Evolutionary conservation across 805 yeast genomes (phyloP), one percentile per base, ranked within the genome.

Genomic region (Candida gorgasii): DNA sequence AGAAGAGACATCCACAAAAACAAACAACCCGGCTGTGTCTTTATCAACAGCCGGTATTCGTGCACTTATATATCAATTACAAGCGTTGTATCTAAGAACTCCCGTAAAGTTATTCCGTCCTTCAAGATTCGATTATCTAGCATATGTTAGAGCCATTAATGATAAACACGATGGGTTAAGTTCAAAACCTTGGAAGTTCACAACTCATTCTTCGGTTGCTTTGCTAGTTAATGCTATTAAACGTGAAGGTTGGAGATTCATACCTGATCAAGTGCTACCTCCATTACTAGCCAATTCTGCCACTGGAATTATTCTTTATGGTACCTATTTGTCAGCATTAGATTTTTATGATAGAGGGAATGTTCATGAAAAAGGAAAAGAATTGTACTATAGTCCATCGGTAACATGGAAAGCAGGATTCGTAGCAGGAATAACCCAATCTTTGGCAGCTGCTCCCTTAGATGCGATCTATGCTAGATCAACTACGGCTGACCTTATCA

Each of bases 381-480:
- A 36, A 8, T 20, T 44, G 11, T 62, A 59, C 40, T 58, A 57
- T 42, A 55, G 59, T 3, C 63, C 65, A 0, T 30, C 68, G 43
- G 89, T 86, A 51, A 80, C 89, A 0, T 79, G 87, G 62, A 62
- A 80, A 36, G 88, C 97, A 0, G 98, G 98, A 0, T 80, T 83
- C 43, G 49, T 87, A 0, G 97, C 97, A 0, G 97, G 97, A 1
- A 80, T 84, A 0, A 80, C 82, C 17, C 96, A 93, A 53, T 85
- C 95, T n/a, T 65, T 88, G 13, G 90, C 88, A 0, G 96, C 96
- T 1, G 92, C 97, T 1, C 98, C 98, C 0, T 73, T 92, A 4
- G 97, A 92, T 63, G 96, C 97, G 6, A 80, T 92, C 3, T 86
- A 84, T 55, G 79, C 95, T 1, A 73, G 97, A 50, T 86, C 90